Percentiles rank a stretch among this genome's conserved stretches.
Conservation (phyloP, 305 asterid genomes). For the Euphrasia arctica region DNA sequence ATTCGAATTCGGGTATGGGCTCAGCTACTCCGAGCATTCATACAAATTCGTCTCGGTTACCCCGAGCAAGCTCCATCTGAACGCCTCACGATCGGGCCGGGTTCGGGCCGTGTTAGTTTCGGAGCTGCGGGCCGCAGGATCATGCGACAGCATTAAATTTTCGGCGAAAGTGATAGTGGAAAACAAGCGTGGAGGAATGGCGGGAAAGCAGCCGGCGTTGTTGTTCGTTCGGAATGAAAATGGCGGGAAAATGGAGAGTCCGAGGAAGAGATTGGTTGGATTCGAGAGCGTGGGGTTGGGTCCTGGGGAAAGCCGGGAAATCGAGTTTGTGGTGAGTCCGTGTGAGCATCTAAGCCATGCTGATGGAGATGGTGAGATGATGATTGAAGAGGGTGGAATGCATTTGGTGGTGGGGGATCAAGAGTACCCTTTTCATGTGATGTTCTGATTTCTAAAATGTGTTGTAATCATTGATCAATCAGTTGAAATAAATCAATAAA, state of each 20-base stretch:
- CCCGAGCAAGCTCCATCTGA: conserved; percentile 30
- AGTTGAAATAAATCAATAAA: no score
- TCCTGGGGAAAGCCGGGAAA: conserved; percentile 19
- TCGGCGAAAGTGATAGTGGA: conserved; percentile 40
- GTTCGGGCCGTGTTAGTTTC: conserved; percentile 25
- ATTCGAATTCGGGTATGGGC: conserved; percentile 67
- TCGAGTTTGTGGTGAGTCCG: conserved; percentile 29
- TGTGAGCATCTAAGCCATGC: conserved; percentile 39
- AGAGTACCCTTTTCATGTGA: conserved; percentile 38
- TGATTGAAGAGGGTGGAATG: conserved; percentile 32
- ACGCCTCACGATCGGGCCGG: neutral
- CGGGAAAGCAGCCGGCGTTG: conserved; percentile 56
- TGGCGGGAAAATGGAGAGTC: conserved; percentile 29
- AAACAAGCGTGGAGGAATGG: conserved; percentile 40
- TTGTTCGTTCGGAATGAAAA: conserved; percentile 37
- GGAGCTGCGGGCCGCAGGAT: conserved; percentile 29
- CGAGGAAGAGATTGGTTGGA: conserved; percentile 34
- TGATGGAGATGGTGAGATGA: conserved; percentile 29
- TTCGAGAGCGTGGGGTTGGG: conserved; percentile 33
- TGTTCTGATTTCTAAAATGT: conserved; percentile 17
- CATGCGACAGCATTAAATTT: conserved; percentile 40
- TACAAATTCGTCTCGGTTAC: conserved; percentile 41
- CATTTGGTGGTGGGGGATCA: conserved; percentile 35
- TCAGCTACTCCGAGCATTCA: conserved; percentile 60
- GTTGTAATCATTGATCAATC: no score